A percentile compares a stretch with the other conserved stretches of the same genome.
Evolutionary conservation across 768 basidiomycete genomes (phyloP).

Genomic region (Tricholoma matsutake): DNA sequence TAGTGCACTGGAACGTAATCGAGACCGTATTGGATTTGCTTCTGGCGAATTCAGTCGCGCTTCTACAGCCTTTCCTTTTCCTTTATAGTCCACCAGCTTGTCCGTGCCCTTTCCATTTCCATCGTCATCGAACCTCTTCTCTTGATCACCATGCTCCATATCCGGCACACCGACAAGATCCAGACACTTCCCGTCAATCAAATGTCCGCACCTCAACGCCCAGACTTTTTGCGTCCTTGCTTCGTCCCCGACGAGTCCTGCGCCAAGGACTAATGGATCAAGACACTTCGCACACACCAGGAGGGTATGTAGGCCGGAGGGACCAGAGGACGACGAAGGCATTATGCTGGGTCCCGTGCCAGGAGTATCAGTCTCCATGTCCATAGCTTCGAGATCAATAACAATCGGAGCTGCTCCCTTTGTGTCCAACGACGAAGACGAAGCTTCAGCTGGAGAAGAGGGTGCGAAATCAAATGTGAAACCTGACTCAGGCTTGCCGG

Average conservation of each 20-base stretch:
- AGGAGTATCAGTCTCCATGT: conserved; percentile 36
- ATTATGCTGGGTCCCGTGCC: conserved; percentile 10
- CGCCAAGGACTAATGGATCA: conserved; percentile 58
- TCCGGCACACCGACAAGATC: conserved; percentile 46
- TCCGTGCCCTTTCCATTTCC: conserved; percentile 8
- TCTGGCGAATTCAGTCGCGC: conserved; percentile 10
- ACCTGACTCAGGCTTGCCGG: conserved; percentile 50
- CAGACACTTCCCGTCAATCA: conserved; percentile 76
- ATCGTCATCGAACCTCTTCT: not conserved
- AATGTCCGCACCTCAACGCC: conserved; percentile 74
- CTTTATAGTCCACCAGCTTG: conserved; percentile 18
- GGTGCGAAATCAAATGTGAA: conserved; percentile 68
- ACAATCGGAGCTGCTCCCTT: conserved; percentile 33
- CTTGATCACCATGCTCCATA: conserved; percentile 7
- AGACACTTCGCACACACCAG: conserved; percentile 69
- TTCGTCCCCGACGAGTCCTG: conserved; percentile 45
- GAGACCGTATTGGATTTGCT: conserved; percentile 49
- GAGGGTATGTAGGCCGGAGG: conserved; percentile 32
- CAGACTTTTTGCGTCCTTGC: conserved; percentile 51
- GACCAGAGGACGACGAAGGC: conserved; percentile 10
- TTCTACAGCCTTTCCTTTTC: conserved; percentile 37
- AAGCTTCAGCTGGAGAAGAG: conserved; percentile 26
- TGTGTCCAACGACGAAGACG: conserved; percentile 15
- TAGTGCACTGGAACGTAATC: conserved; percentile 48
- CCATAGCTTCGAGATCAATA: conserved; percentile 29